Evolutionary conservation across 306 rosid genomes (phyloP).

Genomic region (Pachyrhizus erosus): DNA sequence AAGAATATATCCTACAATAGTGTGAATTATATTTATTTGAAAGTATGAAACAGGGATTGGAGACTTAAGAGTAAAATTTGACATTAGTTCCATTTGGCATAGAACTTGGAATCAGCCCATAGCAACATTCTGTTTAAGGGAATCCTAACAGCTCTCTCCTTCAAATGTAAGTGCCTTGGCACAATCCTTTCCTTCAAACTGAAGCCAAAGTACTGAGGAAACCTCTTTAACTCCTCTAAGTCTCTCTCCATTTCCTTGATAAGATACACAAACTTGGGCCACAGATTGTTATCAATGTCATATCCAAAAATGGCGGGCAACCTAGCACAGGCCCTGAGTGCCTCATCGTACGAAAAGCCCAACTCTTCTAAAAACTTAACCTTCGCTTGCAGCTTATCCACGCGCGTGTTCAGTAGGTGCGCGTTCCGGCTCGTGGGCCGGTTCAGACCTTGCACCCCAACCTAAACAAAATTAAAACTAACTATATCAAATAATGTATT

Average conservation of each 20-base stretch:
- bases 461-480: too few relatives aligned
- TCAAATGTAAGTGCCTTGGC: slow-evolving; percentile 80
- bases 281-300: slow-evolving; percentile 63
- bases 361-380: slow-evolving; percentile 55
- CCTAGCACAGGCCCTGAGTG: slow-evolving; percentile 51
- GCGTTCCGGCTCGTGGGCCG: slow-evolving; percentile 61
- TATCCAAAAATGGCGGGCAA: slow-evolving; percentile 85
- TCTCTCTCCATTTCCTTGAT: slow-evolving; percentile 73
- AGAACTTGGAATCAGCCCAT: slow-evolving; percentile 75
- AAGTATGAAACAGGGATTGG: too few relatives aligned
- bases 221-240: slow-evolving; percentile 67
- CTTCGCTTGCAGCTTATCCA: slow-evolving; percentile 62
- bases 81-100: slow-evolving; percentile 67
- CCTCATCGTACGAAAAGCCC: slow-evolving; percentile 66
- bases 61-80: too few relatives aligned
- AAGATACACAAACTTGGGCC: slow-evolving; percentile 68
- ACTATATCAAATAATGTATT: too few relatives aligned
- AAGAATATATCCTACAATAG: too few relatives aligned
- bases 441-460: slow-evolving; percentile 57
- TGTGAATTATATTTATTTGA: too few relatives aligned
- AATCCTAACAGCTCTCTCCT: slow-evolving; percentile 58
- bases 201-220: slow-evolving; percentile 85
- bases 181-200: slow-evolving; percentile 69
- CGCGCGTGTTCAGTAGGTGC: slow-evolving; percentile 74
- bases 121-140: slow-evolving; percentile 73